Base-by-base conservation (phyloP, 2,329 filamentous ascomycete species). In the Cadophora sp. region DNA sequence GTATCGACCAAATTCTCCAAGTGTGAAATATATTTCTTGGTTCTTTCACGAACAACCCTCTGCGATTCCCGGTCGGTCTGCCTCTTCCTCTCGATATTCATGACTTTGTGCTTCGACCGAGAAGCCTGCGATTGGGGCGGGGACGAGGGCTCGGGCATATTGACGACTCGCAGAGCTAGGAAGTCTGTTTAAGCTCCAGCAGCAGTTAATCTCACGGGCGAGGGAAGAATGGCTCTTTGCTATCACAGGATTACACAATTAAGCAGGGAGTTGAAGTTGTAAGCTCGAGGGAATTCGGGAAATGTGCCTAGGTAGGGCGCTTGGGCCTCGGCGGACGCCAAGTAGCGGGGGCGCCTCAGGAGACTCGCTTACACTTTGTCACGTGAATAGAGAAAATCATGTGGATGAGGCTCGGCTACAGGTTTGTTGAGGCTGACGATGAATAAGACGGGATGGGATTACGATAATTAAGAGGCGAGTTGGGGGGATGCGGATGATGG, bases 1-100 rank as follows among this genome's bases (percentile, higher is more conserved):
- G 41, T 45, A 18, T 45, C 41, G 41, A 45, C 41, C 41, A 45
- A 45, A 45, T 45, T 45, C 41, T 45, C 41, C 41, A 45, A 45
- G 9, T 45, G 41, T 45, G 41, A 45, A 45, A 45, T 45, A 7
- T 45, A 45, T n/a, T 45, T 45, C 41, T 45, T 45, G 14, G 41
- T 45, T 45, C 41, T 45, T 45, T 45, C 41, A 45, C 41, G 41
- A n/a, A 45, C 41, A 45, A 45, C 18, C 18, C 41, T 45, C 41
- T 45, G 41, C 41, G 41, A 45, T 45, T 45, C 41, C 41, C 41
- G 14, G 41, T 45, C 41, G 16, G 41, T 45, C 41, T 45, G 41
- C 41, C 41, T 45, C 9, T 45, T 45, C 41, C 16, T 45, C 41
- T 45, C 41, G 41, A 45, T 45, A n/a, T 45, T 45, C 41, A 5